Conservation (phyloP, 2,329 filamentous ascomycete genomes). For the Calonectria pseudoreteaudii region DNA sequence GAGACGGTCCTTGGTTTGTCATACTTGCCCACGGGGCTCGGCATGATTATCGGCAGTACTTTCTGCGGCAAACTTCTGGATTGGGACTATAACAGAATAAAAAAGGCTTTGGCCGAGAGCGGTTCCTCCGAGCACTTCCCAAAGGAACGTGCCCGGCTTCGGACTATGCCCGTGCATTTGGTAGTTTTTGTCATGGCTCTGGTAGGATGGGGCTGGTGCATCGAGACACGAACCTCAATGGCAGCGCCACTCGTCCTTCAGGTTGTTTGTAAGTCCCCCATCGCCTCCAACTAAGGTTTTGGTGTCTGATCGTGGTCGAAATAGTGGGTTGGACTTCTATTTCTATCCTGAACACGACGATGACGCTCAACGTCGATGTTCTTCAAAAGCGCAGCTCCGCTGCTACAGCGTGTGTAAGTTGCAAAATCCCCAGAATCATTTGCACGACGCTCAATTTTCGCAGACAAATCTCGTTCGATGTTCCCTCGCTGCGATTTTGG, state of each 20-base stretch:
- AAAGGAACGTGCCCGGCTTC: constrained; percentile 17
- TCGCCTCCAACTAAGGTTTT: neutral
- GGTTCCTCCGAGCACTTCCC: neutral
- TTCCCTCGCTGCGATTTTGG: constrained; percentile 19
- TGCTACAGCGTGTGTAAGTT: constrained; percentile 20
- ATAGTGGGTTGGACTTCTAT: constrained; percentile 25
- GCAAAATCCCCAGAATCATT: neutral
- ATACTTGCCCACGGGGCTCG: constrained; percentile 43
- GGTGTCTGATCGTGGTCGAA: neutral
- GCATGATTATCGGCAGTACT: constrained; percentile 60
- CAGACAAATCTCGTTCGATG: constrained; percentile 27
- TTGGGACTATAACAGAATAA: constrained; percentile 23
- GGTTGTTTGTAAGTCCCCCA: constrained; percentile 16
- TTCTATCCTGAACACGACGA: constrained; percentile 22
- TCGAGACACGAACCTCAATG: constrained; percentile 9
- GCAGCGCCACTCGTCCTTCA: constrained; percentile 22
- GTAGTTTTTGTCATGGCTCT: constrained; percentile 19
- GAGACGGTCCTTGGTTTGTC: constrained; percentile 47
- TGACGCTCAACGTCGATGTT: constrained; percentile 25
- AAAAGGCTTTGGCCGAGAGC: neutral
- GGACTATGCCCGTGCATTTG: constrained; percentile 16
- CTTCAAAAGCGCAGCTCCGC: constrained; percentile 21
- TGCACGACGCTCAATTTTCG: neutral
- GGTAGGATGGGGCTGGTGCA: constrained; percentile 21
- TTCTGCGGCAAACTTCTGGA: constrained; percentile 45